These are phyloP conservation scores for Rhododendron griersonianum DNA, from an alignment of 148 eudicot genomes.

Conservation along the genomic window DNA sequence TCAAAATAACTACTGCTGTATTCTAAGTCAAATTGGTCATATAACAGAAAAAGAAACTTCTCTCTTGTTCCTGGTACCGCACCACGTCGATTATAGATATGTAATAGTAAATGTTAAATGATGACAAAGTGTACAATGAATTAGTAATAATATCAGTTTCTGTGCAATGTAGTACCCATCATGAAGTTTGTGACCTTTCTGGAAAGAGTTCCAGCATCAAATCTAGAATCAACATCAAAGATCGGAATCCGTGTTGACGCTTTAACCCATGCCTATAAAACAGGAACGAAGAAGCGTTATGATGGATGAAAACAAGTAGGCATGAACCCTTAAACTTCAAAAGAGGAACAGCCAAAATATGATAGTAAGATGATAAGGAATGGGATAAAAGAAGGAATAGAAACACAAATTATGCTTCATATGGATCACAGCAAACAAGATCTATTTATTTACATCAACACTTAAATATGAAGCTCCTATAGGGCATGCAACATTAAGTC, in stretches of 20 bases:
- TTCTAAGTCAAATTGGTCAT: not conserved
- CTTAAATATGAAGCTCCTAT: not conserved
- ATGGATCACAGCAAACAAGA: not conserved
- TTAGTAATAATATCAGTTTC: not conserved
- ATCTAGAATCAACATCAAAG: constrained; percentile 57
- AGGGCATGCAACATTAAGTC: not conserved
- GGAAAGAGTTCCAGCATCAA: constrained; percentile 63
- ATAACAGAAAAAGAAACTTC: constrained; percentile 6
- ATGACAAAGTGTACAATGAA: not conserved
- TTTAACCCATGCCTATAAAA: constrained; percentile 88
- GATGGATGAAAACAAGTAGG: not conserved
- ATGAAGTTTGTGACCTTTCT: constrained; percentile 66
- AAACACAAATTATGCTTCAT: not conserved
- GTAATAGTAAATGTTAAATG: not conserved
- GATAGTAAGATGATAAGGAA: not conserved
- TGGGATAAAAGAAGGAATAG: not conserved
- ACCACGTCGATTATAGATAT: not conserved
- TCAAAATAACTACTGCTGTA: not conserved
- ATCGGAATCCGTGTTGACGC: constrained; percentile 88
- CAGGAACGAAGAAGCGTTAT: not conserved
- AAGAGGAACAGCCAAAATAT: not conserved
- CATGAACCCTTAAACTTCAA: not conserved
- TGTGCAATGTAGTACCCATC: constrained; percentile 58
- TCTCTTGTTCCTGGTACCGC: not conserved
- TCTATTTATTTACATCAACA: not conserved